phyloP scores from a whole-genome alignment of 352 stramenopile species.

The Phytopythium chamaehyphon region DNA sequence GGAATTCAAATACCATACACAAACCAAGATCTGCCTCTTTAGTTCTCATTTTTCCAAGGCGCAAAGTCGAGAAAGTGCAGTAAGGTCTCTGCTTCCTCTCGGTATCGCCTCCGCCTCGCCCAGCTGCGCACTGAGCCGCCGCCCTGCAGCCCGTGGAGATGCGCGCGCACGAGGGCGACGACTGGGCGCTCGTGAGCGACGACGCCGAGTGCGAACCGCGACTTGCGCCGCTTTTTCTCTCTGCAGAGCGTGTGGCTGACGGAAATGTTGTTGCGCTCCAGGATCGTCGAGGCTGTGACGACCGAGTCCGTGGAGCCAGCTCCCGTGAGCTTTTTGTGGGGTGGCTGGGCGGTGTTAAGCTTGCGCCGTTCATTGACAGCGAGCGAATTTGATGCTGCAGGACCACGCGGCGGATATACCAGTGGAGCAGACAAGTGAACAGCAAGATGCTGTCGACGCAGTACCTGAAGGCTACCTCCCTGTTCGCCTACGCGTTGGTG shows the following conservation, averaged over 20 bases:
- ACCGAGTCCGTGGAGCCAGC: conserved; percentile 3
- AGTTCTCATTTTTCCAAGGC: no score
- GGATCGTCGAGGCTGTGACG: conserved; percentile 37
- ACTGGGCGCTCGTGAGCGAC: conserved; percentile 71
- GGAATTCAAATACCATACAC: no score
- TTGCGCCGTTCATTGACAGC: background rate
- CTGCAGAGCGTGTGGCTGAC: no score
- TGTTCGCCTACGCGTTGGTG: conserved; percentile 56
- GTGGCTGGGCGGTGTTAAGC: background rate
- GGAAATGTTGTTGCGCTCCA: conserved; percentile 6
- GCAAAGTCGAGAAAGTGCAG: no score
- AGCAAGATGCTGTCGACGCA: conserved; percentile 5
- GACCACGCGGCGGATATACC: background rate
- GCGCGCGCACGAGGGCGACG: conserved; percentile 23
- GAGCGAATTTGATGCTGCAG: background rate
- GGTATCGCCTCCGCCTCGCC: no score
- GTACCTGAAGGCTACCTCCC: conserved; percentile 43
- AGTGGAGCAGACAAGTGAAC: background rate
- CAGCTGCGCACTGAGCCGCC: no score
- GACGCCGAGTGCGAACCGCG: conserved; percentile 46
- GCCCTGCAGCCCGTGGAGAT: background rate
- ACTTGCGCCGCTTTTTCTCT: no score
- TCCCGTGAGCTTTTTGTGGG: background rate
- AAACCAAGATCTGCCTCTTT: no score
- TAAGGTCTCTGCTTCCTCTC: no score